phyloP scores from a whole-genome alignment of 768 basidiomycete genomes.

The Dendrothele bispora region DNA sequence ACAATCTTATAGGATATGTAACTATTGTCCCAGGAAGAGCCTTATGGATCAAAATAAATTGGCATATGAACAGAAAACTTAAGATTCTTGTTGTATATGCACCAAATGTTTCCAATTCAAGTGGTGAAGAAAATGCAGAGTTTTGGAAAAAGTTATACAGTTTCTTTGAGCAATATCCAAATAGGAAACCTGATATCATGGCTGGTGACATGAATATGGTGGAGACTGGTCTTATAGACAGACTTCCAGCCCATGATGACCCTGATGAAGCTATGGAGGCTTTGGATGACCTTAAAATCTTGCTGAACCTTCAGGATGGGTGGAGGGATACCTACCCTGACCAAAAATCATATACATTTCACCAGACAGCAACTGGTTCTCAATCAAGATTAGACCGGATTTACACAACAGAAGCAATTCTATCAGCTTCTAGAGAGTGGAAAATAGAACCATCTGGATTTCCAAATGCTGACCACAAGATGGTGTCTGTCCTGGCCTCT shows the following conservation, averaged over 20 bases:
- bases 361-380: constrained; percentile 7
- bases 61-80: constrained; percentile 18
- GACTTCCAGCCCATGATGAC: constrained; percentile 27
- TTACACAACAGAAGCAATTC: constrained; percentile 20
- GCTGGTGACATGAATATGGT: constrained; percentile 44
- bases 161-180: constrained; percentile 8
- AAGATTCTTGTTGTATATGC: constrained; percentile 34
- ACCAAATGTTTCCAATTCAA: constrained; percentile 21
- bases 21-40: constrained; percentile 28
- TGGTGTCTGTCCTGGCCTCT: constrained; percentile 23
- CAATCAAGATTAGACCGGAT: constrained; percentile 37
- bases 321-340: constrained; percentile 29
- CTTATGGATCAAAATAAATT: constrained; percentile 12
- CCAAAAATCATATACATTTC: constrained; percentile 25
- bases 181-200: constrained; percentile 29
- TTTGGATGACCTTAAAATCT: constrained; percentile 21
- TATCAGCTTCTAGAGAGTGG: constrained; percentile 21
- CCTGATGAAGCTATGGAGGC: neutral
- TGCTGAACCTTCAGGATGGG: constrained; percentile 24
- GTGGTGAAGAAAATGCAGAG: constrained; percentile 18
- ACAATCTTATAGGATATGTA: neutral
- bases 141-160: constrained; percentile 28
- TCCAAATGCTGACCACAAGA: constrained; percentile 27
- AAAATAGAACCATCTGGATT: constrained; percentile 18
- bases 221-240: constrained; percentile 34